Conservation (phyloP, 208 protist genomes). For the Balamuthia mandrillaris region DNA sequence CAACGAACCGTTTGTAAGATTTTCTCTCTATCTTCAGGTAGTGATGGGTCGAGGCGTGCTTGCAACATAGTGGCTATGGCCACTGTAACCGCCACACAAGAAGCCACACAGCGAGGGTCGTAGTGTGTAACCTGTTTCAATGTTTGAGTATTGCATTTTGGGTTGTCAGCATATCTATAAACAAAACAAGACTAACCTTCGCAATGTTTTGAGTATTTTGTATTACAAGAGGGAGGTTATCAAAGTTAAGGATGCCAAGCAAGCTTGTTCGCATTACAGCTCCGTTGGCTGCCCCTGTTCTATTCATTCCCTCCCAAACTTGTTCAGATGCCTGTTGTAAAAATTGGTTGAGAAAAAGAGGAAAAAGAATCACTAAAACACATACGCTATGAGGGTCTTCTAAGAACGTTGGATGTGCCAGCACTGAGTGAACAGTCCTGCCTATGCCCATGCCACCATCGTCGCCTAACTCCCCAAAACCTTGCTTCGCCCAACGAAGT, state of each 20-base stretch:
- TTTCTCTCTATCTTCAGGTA: no score
- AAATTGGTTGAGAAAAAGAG: no score
- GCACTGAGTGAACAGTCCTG: slow-evolving; percentile 2
- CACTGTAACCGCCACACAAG: not conserved
- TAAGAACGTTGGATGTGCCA: slow-evolving; percentile 16
- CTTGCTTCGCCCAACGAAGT: slow-evolving; percentile 49
- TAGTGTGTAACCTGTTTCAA: slow-evolving; percentile 63
- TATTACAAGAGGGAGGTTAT: slow-evolving; percentile 10
- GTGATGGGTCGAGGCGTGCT: no score
- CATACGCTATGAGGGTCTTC: not conserved
- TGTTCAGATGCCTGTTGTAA: no score
- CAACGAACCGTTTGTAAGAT: no score
- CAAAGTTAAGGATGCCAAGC: slow-evolving; percentile 26
- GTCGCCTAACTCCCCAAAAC: slow-evolving; percentile 61
- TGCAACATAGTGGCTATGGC: slow-evolving; percentile 40
- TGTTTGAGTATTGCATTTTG: no score
- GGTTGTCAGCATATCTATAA: no score
- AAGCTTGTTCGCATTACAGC: slow-evolving; percentile 61
- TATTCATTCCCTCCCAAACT: no score
- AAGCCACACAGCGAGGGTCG: slow-evolving; percentile 52
- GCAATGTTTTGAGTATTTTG: slow-evolving; percentile 35
- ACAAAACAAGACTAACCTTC: no score
- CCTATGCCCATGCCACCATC: slow-evolving; percentile 53
- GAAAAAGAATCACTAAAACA: no score
- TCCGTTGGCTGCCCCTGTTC: no score